Percentiles rank a stretch among this genome's conserved stretches.
These are phyloP conservation scores for Fusarium brevicatenulatum DNA, from an alignment of 2,329 filamentous ascomycete genomes.

Conservation along the genomic window DNA sequence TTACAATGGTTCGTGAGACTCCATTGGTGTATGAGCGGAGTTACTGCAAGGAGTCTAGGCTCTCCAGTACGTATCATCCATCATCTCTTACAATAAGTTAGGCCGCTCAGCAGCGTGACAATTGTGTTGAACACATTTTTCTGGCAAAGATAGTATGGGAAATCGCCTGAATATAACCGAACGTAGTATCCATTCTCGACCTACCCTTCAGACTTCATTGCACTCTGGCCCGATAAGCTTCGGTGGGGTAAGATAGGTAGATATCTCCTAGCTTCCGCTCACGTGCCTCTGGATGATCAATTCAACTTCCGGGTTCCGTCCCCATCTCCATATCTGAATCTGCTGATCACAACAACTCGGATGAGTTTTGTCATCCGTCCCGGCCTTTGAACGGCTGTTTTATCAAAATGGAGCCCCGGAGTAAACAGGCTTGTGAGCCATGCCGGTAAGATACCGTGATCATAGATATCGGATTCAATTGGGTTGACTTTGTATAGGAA, in stretches of 20 bases:
- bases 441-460: not conserved
- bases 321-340: not conserved
- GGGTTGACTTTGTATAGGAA: not conserved
- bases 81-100: not conserved
- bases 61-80: not conserved
- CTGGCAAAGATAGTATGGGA: rapidly evolving
- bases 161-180: not conserved
- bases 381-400: not conserved
- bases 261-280: not conserved
- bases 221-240: not conserved
- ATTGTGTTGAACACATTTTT: not conserved
- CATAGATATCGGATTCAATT: rapidly evolving
- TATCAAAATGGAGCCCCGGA: slow-evolving; percentile 2
- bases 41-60: not conserved
- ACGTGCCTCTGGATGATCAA: not conserved
- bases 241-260: not conserved
- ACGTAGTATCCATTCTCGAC: not conserved
- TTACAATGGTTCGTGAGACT: not conserved
- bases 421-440: slow-evolving; percentile 15
- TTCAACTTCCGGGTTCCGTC: not conserved
- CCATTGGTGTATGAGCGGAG: not conserved
- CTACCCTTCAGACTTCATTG: not conserved
- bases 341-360: not conserved
- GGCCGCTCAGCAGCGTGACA: not conserved
- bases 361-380: not conserved